Conservation (phyloP, 2,329 filamentous ascomycete genomes). For the Aspergillus quadricinctus region DNA sequence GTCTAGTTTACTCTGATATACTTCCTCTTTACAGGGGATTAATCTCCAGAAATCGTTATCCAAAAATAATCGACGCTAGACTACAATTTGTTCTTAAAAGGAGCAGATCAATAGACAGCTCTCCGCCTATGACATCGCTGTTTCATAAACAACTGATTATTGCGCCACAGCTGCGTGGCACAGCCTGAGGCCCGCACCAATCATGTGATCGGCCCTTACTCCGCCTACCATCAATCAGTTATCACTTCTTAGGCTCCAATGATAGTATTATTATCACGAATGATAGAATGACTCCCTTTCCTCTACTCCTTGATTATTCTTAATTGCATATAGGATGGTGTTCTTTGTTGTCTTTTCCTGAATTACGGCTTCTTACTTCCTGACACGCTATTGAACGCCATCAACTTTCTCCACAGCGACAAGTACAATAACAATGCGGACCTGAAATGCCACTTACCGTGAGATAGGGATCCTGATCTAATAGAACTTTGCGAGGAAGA, state of each 20-base stretch:
- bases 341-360: background rate
- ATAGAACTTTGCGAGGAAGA: background rate
- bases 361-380: background rate
- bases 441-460: conserved; percentile 6
- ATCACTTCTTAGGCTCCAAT: conserved; percentile 16
- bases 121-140: conserved; percentile 8
- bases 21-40: background rate
- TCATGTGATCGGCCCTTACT: conserved; percentile 19
- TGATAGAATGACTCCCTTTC: background rate
- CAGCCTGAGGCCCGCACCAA: background rate
- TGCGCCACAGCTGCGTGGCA: conserved; percentile 2
- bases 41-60: background rate
- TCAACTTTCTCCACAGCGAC: background rate
- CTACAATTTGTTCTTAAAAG: background rate
- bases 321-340: background rate
- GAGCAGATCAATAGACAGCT: background rate
- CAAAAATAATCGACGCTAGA: background rate
- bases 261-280: conserved; percentile 5
- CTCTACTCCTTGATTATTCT: background rate
- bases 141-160: conserved; percentile 3
- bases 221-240: conserved; percentile 10
- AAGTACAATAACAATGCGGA: conserved; percentile 14
- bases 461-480: conserved; percentile 1
- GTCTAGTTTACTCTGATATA: background rate
- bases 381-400: background rate